A percentile compares a stretch with the other conserved stretches of the same genome.
phyloP scores from a whole-genome alignment of 1,284 basidiomycete genomes.

The Neotropicomus parvogracilis region DNA sequence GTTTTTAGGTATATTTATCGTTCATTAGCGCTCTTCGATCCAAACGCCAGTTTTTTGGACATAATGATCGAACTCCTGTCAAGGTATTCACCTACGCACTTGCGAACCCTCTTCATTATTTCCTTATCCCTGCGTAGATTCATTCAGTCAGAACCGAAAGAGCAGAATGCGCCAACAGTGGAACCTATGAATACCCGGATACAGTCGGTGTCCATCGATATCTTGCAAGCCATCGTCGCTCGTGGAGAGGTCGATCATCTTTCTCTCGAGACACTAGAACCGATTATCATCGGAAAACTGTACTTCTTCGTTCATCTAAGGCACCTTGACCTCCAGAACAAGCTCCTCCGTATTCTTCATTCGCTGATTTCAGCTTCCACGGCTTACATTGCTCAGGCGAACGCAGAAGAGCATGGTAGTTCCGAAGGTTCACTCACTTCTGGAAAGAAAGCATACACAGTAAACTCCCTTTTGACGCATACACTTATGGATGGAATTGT shows the following conservation, averaged over 20 bases:
- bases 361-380: constrained; percentile 69
- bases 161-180: constrained; percentile 48
- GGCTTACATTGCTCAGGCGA: constrained; percentile 23
- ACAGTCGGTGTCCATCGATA: constrained; percentile 74
- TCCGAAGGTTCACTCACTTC: constrained; percentile 26
- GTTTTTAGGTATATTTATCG: constrained; percentile 15
- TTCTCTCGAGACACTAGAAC: constrained; percentile 64
- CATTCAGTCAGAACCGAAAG: constrained; percentile 69
- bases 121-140: constrained; percentile 45
- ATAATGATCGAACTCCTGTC: constrained; percentile 65
- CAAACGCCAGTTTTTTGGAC: constrained; percentile 71
- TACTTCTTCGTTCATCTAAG: constrained; percentile 68
- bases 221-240: constrained; percentile 78
- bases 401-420: constrained; percentile 30
- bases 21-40: constrained; percentile 48
- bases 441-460: constrained; percentile 38
- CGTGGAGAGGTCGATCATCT: constrained; percentile 70
- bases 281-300: constrained; percentile 70
- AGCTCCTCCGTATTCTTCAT: constrained; percentile 88
- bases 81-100: constrained; percentile 44
- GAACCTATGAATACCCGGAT: constrained; percentile 58
- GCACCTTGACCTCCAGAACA: constrained; percentile 84
- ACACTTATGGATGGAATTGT: constrained; percentile 81
- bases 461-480: constrained; percentile 72
- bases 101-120: background rate